Evolutionary conservation across 2,329 filamentous ascomycete species (phyloP).

Genomic region (Chrysoporthe cubensis): DNA sequence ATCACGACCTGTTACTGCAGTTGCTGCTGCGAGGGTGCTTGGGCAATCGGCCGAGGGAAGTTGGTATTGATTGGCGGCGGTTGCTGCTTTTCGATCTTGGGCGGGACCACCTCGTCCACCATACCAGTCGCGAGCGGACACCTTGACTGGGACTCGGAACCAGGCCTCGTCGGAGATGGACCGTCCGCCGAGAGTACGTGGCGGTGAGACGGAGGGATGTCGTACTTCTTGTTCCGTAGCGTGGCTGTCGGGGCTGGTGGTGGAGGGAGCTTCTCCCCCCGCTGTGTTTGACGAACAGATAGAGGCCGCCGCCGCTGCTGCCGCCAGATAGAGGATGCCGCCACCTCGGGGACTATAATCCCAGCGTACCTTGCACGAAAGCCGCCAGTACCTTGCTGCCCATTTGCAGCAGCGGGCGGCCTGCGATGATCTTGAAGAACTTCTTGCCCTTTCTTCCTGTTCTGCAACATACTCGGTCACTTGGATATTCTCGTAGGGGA

Average conservation of each 20-base stretch:
- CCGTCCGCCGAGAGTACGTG: conserved; percentile 47
- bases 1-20: conserved; percentile 35
- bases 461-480: conserved; percentile 40
- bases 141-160: too few species aligned
- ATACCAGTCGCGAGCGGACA: conserved; percentile 27
- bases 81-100: conserved; percentile 49
- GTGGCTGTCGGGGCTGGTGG: conserved; percentile 59
- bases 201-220: conserved; percentile 47
- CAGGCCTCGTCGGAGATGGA: too few species aligned
- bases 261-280: conserved; percentile 62
- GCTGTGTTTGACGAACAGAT: too few species aligned
- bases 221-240: conserved; percentile 53
- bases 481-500: conserved; percentile 43
- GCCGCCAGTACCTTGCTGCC: too few species aligned
- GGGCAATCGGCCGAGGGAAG: conserved; percentile 39
- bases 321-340: too few species aligned
- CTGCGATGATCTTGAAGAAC: too few species aligned
- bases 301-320: too few species aligned
- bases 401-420: too few species aligned
- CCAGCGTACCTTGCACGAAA: too few species aligned
- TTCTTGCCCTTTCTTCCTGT: too few species aligned
- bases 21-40: conserved; percentile 36
- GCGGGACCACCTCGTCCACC: conserved; percentile 46
- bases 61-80: conserved; percentile 34
- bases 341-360: too few species aligned